phyloP scores from a whole-genome alignment of 768 basidiomycete species.

The Auriscalpium vulgare region DNA sequence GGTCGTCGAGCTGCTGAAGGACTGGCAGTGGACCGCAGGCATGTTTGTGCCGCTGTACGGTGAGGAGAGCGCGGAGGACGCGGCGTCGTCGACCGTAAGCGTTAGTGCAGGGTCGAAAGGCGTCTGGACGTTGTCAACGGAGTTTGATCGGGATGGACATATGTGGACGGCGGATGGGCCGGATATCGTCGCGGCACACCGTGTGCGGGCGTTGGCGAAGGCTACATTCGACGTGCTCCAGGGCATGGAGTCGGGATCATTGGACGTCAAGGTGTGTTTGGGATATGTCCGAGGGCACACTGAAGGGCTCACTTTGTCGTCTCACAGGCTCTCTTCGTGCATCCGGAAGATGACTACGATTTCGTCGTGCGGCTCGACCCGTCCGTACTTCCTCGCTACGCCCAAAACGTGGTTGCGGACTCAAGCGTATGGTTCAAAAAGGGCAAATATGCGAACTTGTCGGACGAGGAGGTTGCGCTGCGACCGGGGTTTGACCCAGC shows the following conservation, averaged over 20 bases:
- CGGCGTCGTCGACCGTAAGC: constrained; percentile 19
- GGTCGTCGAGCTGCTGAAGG: constrained; percentile 62
- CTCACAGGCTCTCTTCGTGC: constrained; percentile 70
- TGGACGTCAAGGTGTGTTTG: constrained; percentile 51
- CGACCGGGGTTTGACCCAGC: constrained; percentile 82
- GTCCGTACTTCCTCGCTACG: constrained; percentile 56
- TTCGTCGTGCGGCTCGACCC: constrained; percentile 72
- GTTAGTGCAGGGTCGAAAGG: constrained; percentile 32
- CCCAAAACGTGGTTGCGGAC: constrained; percentile 58
- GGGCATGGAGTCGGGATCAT: constrained; percentile 37
- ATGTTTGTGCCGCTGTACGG: constrained; percentile 71
- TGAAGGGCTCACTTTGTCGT: not conserved
- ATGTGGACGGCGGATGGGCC: constrained; percentile 72
- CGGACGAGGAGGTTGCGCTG: constrained; percentile 21
- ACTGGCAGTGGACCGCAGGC: constrained; percentile 79
- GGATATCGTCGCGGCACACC: constrained; percentile 61
- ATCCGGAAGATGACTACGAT: constrained; percentile 81
- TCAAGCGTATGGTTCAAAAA: constrained; percentile 36
- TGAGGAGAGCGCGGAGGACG: constrained; percentile 20
- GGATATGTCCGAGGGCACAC: not conserved
- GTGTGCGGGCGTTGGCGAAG: constrained; percentile 64
- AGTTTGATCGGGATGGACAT: constrained; percentile 62
- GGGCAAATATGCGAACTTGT: constrained; percentile 37
- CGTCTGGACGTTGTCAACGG: constrained; percentile 77
- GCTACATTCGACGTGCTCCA: constrained; percentile 62